Conservation (phyloP, 305 asterid species). For the Withania somnifera region DNA sequence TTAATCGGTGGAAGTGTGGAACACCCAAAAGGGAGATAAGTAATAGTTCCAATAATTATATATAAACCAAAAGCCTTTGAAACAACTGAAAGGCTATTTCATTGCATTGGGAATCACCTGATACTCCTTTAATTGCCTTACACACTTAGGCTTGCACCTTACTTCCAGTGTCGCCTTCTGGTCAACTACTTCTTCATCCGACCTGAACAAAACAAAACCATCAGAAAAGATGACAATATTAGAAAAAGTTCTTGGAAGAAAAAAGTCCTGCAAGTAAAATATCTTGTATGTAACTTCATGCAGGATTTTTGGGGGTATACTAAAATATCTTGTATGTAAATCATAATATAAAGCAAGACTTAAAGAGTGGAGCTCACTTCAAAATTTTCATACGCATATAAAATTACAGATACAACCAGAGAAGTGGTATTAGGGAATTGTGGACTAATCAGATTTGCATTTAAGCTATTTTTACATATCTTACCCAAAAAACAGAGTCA, state of each 20-base stretch:
- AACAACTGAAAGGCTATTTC: conserved; percentile 9
- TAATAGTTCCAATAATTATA: not conserved
- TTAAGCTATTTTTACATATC: not conserved
- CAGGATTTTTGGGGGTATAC: not conserved
- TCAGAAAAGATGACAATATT: not conserved
- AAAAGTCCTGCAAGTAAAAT: not conserved
- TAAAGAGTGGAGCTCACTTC: not conserved
- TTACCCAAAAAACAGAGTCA: not conserved
- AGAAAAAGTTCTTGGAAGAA: not conserved
- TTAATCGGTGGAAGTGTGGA: not conserved
- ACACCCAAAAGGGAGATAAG: not conserved
- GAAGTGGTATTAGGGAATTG: not conserved
- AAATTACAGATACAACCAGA: not conserved
- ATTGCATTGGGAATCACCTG: conserved; percentile 17
- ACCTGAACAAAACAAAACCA: not conserved
- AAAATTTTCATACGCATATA: not conserved
- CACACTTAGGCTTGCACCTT: too few relatives aligned
- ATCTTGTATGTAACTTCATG: not conserved
- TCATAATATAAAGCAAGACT: not conserved
- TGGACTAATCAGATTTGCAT: too few relatives aligned
- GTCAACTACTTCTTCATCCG: too few relatives aligned
- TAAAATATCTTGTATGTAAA: not conserved
- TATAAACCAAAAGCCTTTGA: not conserved
- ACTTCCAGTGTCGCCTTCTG: too few relatives aligned
- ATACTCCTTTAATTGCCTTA: too few relatives aligned